Percentiles rank a stretch among this genome's conserved stretches.
These are phyloP conservation scores for Acanthamoeba lenticulata DNA, from an alignment of 208 protist genomes.

Conservation along the genomic window DNA sequence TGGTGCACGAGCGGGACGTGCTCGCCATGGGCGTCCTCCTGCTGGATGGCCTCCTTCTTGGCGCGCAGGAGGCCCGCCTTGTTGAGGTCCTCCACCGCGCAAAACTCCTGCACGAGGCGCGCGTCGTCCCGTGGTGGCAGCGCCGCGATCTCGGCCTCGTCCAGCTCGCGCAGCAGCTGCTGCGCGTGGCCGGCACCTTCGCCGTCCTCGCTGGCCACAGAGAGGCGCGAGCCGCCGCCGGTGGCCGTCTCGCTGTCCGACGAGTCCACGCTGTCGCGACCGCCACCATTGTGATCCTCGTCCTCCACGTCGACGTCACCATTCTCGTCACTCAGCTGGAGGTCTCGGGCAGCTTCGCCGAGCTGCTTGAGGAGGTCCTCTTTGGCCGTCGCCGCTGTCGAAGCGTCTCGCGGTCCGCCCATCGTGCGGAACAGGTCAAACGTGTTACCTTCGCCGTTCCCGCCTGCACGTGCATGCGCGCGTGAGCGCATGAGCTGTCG, in stretches of 20 bases:
- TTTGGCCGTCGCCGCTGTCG: background rate
- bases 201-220: background rate
- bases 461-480: no score
- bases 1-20: background rate
- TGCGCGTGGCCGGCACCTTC: background rate
- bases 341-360: conserved; percentile 10
- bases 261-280: no score
- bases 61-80: conserved; percentile 49
- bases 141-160: conserved; percentile 44
- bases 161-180: conserved; percentile 22
- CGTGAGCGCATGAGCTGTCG: no score
- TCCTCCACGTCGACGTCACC: background rate
- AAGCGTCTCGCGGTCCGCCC: no score
- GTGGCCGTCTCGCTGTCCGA: conserved; percentile 21
- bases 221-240: background rate
- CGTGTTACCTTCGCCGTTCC: conserved; percentile 30
- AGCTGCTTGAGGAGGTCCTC: conserved; percentile 66
- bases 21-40: conserved; percentile 64
- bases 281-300: no score
- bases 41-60: conserved; percentile 64
- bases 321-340: background rate
- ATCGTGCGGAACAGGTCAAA: conserved; percentile 60
- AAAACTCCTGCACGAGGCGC: conserved; percentile 38
- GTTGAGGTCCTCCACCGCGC: conserved; percentile 56
- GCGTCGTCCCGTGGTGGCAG: background rate